Base-by-base conservation (phyloP, 108 stramenopile genomes). In the Phaeodactylum tricornutum region DNA sequence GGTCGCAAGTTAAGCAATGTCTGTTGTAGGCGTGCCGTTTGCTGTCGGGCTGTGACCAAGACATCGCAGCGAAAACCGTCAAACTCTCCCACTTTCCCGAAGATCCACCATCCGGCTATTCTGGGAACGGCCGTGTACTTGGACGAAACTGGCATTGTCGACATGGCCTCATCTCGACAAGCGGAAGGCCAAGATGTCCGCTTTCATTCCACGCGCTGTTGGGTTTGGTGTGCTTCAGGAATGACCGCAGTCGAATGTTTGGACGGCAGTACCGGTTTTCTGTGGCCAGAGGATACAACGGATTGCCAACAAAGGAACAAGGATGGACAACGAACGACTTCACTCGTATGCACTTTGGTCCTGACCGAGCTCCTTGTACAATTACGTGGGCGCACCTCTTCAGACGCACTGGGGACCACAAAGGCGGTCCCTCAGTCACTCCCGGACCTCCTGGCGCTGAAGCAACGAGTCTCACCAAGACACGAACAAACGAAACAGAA, bases 111-210 rank as follows among this genome's bases (percentile, higher is more conserved):
- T 53, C 88, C 88, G 29, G 57, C 61, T 2, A 54, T 91, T 37
- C 80, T 91, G 82, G 84, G 80, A 15, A 91, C 84, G 8, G 59
- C 65, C 42, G 88, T 86, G 11, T 91, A 86, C 53, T 56, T 91
- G 62, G 81, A 87, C 50, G 84, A 83, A 24, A 32, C 65, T 17
- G 82, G 79, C 47, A 55, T 59, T 8, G 34, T 71, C 22, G 38
- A 61, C 31, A 49, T 56, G 3, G 16, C 2, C 17, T 29, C 23
- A 17, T 11, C 5, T 55, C 48, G 53, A 19, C 70, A 66, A 11
- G 38, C 57, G 2, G 62, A 61, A 34, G 88, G 88, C 9, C 77
- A 79, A 61, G 88, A 91, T 57, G 82, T 83, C 16, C 53, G 74
- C 19, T 91, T 91, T 47, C 77, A 86, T 22, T 91, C 88, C 14